A percentile compares a stretch with the other conserved stretches of the same genome.
phyloP scores from a whole-genome alignment of 805 yeast genomes.

The Saturnispora sekii region DNA sequence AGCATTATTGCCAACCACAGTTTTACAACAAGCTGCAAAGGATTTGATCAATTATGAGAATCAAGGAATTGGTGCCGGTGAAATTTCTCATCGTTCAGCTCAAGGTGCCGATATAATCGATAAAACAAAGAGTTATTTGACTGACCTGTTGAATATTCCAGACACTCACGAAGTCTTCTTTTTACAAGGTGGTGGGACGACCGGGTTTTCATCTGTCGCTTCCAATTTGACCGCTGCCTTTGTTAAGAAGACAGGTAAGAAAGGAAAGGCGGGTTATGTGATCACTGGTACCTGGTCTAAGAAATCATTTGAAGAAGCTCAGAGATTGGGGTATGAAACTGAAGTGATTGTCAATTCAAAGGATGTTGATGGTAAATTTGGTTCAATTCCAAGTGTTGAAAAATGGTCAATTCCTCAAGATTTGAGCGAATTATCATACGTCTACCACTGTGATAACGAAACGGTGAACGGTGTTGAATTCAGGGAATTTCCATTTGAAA shows the following conservation, averaged over 20 bases:
- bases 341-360: constrained; percentile 62
- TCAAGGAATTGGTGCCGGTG: constrained; percentile 83
- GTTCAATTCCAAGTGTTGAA: constrained; percentile 53
- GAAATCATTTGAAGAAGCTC: constrained; percentile 81
- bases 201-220: constrained; percentile 84
- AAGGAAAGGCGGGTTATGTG: constrained; percentile 76
- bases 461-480: constrained; percentile 95
- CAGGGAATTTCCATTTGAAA: constrained; percentile 36
- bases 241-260: constrained; percentile 54
- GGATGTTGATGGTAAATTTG: constrained; percentile 46
- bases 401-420: constrained; percentile 58
- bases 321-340: constrained; percentile 68
- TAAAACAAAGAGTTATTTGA: constrained; percentile 59
- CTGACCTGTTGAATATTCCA: constrained; percentile 62
- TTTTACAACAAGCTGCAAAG: constrained; percentile 76
- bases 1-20: constrained; percentile 77
- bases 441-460: constrained; percentile 93
- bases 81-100: constrained; percentile 88
- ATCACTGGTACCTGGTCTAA: constrained; percentile 93
- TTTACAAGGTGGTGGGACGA: constrained; percentile 97
- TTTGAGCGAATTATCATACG: constrained; percentile 61
- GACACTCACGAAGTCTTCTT: constrained; percentile 91
- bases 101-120: constrained; percentile 74
- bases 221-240: constrained; percentile 71
- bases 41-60: constrained; percentile 68